Evolutionary conservation across 164 flowering plant species (phyloP), one percentile per base, ranked within the genome.

Genomic region (Piper betle): DNA sequence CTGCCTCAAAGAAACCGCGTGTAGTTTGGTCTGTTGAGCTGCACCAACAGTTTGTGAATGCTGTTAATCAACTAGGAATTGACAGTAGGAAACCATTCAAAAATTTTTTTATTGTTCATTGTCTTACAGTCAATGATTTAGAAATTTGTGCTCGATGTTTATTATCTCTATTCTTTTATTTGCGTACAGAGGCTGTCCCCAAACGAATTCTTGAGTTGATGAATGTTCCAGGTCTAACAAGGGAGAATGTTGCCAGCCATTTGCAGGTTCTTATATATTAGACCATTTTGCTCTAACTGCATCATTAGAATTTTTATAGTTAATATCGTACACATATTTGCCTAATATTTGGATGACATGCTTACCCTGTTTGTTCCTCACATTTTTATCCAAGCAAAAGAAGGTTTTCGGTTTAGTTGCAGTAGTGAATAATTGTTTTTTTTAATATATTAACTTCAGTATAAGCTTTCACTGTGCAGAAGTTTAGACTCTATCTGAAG

Each of bases 191-290:
- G 81, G 97, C 97, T 66, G 97, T 90, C 54, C 97, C 97, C 16
- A 90, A 90, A 69, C 75, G 88, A 71, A 90, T 90, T 61, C 89
- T 90, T 42, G 97, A 90, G 64, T 66, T 90, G 78, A 90, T 90
- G 97, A 88, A 87, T 72, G 93, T 83, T 62, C 93, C 88, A 50
- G 95, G 86, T 60, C 77, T 90, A 64, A 85, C 91, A 39, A 80
- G 97, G 71, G 95, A 90, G 73, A 85, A 90, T 74, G 90, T 90
- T 65, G 97, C 97, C 9, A 90, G 97, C 67, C 97, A 90, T 80
- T 75, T 90, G 68, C 97, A 90, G 97, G 97, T 87, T 59, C 13
- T 73, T 74, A 38, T 62, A 60, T 53, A 37, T 38, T 37, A 20
- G 3, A 18, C 53, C 62, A 61, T 10, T 46, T 9, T 46, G 15